Evolutionary conservation across 257 asterid species (phyloP).

Genomic region (Penstemon davidsonii): DNA sequence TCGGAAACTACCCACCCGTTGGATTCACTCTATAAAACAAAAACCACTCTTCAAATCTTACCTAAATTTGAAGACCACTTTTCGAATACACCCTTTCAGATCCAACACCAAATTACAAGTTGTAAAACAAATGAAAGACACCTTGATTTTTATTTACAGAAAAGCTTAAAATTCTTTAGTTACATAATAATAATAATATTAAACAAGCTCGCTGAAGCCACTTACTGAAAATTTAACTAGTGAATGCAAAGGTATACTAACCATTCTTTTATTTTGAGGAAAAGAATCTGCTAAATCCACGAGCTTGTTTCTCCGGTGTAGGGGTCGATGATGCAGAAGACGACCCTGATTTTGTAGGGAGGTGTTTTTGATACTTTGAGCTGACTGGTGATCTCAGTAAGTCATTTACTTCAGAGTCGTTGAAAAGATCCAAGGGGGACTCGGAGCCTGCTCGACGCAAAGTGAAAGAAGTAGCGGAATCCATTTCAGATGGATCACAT

Average conservation of each 20-base stretch:
- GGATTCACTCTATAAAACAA: slow-evolving; percentile 19
- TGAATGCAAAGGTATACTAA: slow-evolving; percentile 34
- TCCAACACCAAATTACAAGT: slow-evolving; percentile 34
- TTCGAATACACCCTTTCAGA: slow-evolving; percentile 19
- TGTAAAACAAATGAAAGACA: slow-evolving; percentile 12
- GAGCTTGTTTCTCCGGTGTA: slow-evolving; percentile 75
- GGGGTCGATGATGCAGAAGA: slow-evolving; percentile 59
- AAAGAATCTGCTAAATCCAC: slow-evolving; percentile 84
- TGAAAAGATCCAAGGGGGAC: slow-evolving; percentile 52
- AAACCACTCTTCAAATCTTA: slow-evolving; percentile 16
- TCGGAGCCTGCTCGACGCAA: slow-evolving; percentile 50
- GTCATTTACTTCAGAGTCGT: slow-evolving; percentile 55
- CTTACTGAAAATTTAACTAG: slow-evolving; percentile 7
- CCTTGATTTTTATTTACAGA: slow-evolving; percentile 43
- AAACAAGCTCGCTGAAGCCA: slow-evolving; percentile 7
- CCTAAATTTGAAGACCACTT: slow-evolving; percentile 1
- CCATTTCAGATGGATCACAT: slow-evolving; percentile 47
- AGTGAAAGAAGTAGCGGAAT: slow-evolving; percentile 38
- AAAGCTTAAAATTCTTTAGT: slow-evolving; percentile 29
- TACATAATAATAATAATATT: slow-evolving; percentile 24
- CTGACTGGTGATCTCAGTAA: slow-evolving; percentile 53
- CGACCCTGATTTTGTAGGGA: slow-evolving; percentile 63
- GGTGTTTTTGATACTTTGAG: slow-evolving; percentile 51
- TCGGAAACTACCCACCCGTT: background rate
- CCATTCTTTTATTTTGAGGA: slow-evolving; percentile 61